Evolutionary conservation across 2,329 filamentous ascomycete genomes (phyloP), one percentile per base, ranked within the genome.

Genomic region (Madurella fahalii): DNA sequence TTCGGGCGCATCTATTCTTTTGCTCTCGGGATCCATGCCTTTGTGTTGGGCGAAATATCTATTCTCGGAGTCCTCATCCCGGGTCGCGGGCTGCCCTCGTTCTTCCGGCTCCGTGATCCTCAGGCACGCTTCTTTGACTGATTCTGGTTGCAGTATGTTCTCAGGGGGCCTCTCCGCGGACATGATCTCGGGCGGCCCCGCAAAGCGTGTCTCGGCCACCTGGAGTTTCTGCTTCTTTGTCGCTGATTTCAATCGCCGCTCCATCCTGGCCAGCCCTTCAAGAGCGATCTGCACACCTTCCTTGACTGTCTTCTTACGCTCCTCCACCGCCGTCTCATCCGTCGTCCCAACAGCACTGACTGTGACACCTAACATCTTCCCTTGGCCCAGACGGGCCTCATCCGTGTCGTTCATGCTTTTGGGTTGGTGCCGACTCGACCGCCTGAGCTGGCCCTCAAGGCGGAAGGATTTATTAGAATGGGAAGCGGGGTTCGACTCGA

Each of bases 241-340:
- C 5, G 70, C 71, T 4, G 66, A 68, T 30, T 73, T 71, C 2
- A 81, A 63, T n/a, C 69, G 68, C 15, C 72, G 66, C 44, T 81
- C 78, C 76, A 81, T 80, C 59, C 76, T 69, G 5, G 69, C 72
- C 25, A 81, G 67, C n/a, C 71, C 69, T n/a, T 71, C 69, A 56
- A 77, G 70, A 16, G 75, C 75, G 2, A 68, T 58, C 9, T 74
- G 64, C 5, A 77, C 68, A 2, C 65, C 67, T 9, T 69, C 63
- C 42, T 61, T 57, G n/a, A 40, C 18, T 16, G 15, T 11, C 2
- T 49, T 32, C 39, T 52, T 55, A 7, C 40, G 30, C 15, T 58
- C 44, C 13, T 51, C 40, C 34, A 51, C 50, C n/a, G 55, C 45
- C 16, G 47, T 18, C 9, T 16, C 17, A 16, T 51, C 20, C n/a